phyloP scores from a whole-genome alignment of 2,329 filamentous ascomycete genomes.

The Pseudopyricularia cyperi region DNA sequence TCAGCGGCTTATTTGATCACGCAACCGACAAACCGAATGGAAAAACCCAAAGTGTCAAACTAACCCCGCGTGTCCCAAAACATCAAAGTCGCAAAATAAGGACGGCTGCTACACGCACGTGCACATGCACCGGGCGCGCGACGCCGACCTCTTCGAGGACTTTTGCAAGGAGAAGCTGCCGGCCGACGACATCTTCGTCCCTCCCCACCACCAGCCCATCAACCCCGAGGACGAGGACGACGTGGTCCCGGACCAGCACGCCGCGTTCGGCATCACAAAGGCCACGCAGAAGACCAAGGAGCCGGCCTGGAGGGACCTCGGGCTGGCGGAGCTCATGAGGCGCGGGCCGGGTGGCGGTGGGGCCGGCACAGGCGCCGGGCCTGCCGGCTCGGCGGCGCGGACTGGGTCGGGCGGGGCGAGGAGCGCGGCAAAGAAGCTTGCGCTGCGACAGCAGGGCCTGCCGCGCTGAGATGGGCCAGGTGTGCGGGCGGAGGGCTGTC shows the following conservation, averaged over 20 bases:
- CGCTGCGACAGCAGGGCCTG: constrained; percentile 14
- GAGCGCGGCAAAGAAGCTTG: constrained; percentile 4
- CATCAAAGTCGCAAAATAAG: constrained; percentile 39
- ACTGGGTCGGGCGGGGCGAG: constrained; percentile 6
- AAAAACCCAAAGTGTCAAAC: neutral
- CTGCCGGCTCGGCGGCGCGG: constrained; percentile 1
- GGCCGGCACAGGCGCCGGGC: constrained; percentile 2
- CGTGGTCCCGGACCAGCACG: constrained; percentile 77
- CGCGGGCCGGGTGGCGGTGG: constrained; percentile 32
- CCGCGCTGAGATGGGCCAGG: constrained; percentile 16
- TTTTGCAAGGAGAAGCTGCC: constrained; percentile 58
- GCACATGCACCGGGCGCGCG: constrained; percentile 58
- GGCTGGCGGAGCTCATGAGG: constrained; percentile 57
- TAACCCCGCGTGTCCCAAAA: neutral
- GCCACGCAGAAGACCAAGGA: constrained; percentile 62
- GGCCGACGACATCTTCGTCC: constrained; percentile 74
- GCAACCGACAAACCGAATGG: too few species aligned
- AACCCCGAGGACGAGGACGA: constrained; percentile 86
- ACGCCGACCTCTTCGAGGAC: constrained; percentile 70
- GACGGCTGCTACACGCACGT: constrained; percentile 65
- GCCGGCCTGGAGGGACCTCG: constrained; percentile 67
- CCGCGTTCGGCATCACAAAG: constrained; percentile 73
- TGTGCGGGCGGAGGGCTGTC: neutral
- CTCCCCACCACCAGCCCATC: constrained; percentile 63
- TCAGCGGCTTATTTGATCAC: too few species aligned